Conservation (phyloP, 169 alveolate species). For the Sarcocystis neurona region DNA sequence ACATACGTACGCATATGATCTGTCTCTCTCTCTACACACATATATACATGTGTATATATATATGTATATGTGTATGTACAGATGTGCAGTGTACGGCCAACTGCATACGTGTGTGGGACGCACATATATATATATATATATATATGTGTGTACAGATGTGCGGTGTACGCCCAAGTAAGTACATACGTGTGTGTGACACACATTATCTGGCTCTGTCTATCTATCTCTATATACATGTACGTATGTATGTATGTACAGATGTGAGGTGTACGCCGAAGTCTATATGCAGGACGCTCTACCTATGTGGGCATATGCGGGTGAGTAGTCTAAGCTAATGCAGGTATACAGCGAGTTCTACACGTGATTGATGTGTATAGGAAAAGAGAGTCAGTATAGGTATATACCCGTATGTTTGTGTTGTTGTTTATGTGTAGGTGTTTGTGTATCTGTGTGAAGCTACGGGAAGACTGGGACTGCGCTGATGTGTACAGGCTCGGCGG, state of each 20-base stretch:
- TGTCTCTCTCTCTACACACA: not conserved
- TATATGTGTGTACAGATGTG: not conserved
- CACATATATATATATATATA: not conserved
- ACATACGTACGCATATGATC: not conserved
- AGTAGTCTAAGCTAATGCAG: too few species aligned
- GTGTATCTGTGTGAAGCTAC: too few species aligned
- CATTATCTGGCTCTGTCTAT: not conserved
- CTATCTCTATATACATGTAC: not conserved
- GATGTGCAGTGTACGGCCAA: not conserved
- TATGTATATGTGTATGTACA: not conserved
- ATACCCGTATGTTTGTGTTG: too few species aligned
- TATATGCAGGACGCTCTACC: not conserved
- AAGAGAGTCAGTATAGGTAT: too few species aligned
- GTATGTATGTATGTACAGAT: not conserved
- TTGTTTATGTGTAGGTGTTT: too few species aligned
- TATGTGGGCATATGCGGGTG: too few species aligned
- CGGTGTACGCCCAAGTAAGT: not conserved
- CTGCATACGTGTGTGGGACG: not conserved
- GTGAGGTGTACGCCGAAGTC: not conserved
- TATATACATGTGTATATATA: not conserved
- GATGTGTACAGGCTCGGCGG: too few species aligned
- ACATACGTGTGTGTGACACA: not conserved
- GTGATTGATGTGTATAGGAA: too few species aligned
- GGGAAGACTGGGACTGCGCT: too few species aligned
- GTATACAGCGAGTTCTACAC: too few species aligned